Conservation (phyloP, 495 filamentous ascomycete genomes). For the Melanomma pulvis-pyrius region DNA sequence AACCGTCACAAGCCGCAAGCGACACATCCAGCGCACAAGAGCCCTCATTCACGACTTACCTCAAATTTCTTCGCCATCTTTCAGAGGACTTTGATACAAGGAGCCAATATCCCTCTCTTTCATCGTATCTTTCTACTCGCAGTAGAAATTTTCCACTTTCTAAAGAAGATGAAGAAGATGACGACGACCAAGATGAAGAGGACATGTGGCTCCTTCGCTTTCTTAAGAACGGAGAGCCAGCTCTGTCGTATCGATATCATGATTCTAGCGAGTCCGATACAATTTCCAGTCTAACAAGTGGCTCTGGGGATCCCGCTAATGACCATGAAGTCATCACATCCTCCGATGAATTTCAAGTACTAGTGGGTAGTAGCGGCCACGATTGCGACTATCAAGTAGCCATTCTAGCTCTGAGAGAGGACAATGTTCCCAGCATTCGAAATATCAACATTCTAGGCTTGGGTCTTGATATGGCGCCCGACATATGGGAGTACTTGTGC, state of each 20-base stretch:
- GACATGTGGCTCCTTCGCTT: background rate
- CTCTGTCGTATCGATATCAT: background rate
- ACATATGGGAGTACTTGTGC: background rate
- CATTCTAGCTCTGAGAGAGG: background rate
- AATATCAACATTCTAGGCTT: background rate
- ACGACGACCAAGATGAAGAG: no score
- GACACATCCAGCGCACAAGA: no score
- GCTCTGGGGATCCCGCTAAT: no score
- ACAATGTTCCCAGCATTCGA: background rate
- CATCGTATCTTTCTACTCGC: no score
- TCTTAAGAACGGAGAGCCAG: background rate
- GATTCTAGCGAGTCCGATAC: background rate
- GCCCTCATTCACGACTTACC: no score
- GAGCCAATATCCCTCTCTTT: no score
- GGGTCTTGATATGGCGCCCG: background rate
- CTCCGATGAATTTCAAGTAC: background rate
- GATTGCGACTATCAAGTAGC: background rate
- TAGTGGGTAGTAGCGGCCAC: background rate
- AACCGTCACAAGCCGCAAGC: no score
- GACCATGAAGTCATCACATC: no score
- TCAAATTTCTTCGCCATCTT: no score
- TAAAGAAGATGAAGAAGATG: no score
- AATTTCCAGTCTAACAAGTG: background rate
- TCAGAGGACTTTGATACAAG: no score
- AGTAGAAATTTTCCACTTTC: no score